Conservation (phyloP, 352 stramenopile species). For the Pythium aquatile region DNA sequence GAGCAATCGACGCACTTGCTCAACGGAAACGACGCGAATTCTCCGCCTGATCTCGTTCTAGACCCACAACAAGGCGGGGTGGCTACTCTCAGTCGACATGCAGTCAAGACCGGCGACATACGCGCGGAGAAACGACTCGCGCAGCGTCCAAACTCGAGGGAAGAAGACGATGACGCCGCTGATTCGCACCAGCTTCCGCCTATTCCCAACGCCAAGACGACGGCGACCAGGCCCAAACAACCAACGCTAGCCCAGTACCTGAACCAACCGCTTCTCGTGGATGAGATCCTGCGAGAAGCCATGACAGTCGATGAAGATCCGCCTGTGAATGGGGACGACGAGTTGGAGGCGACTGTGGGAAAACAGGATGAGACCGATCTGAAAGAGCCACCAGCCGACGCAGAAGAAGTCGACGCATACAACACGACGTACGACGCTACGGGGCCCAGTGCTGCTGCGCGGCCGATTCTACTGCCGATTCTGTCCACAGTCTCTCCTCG, state of each 20-base stretch:
- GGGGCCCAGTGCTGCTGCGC: not conserved
- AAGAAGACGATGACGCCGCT: not conserved
- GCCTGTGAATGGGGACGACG: not conserved
- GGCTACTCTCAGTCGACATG: not conserved
- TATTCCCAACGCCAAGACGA: slow-evolving; percentile 1
- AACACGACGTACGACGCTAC: not conserved
- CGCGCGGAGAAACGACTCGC: not conserved
- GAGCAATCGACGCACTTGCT: slow-evolving; percentile 37
- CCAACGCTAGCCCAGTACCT: slow-evolving; percentile 26
- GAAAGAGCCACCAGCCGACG: not conserved
- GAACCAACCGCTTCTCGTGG: slow-evolving; percentile 24
- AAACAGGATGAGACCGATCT: not conserved
- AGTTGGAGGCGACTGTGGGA: not conserved
- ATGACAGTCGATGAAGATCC: not conserved
- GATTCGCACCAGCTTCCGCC: not conserved
- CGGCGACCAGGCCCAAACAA: not conserved
- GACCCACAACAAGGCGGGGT: not conserved
- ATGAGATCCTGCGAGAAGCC: slow-evolving; percentile 23
- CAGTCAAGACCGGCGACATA: not conserved
- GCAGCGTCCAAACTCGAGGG: not conserved
- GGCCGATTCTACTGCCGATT: slow-evolving; percentile 32
- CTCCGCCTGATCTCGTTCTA: not conserved
- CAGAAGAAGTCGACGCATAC: not conserved
- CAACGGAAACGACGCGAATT: not conserved
- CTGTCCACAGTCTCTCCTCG: slow-evolving; percentile 49